Evolutionary conservation across 2,329 filamentous ascomycete species (phyloP).

Genomic region (Diaporthe eres): DNA sequence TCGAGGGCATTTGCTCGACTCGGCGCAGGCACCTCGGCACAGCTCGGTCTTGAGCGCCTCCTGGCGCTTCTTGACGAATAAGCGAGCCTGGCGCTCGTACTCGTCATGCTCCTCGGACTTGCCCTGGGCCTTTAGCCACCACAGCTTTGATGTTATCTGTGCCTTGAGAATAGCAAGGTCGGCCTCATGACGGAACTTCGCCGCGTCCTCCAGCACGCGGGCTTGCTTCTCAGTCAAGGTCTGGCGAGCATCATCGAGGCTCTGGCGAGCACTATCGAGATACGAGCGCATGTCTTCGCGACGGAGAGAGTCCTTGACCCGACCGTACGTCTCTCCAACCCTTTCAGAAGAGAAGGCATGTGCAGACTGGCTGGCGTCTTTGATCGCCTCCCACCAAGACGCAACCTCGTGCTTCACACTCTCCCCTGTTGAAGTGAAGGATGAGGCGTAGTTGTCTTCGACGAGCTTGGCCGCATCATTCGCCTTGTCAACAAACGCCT

Average conservation of each 20-base stretch:
- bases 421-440: constrained; percentile 50
- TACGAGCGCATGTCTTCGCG: constrained; percentile 46
- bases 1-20: constrained; percentile 21
- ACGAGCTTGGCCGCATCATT: constrained; percentile 48
- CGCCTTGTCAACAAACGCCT: constrained; percentile 59
- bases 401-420: constrained; percentile 50
- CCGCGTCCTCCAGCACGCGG: constrained; percentile 49
- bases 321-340: constrained; percentile 45
- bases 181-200: constrained; percentile 53
- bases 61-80: constrained; percentile 56
- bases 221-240: constrained; percentile 48
- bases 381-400: constrained; percentile 49
- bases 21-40: constrained; percentile 42
- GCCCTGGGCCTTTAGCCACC: constrained; percentile 69
- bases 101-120: constrained; percentile 59
- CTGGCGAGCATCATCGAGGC: constrained; percentile 48
- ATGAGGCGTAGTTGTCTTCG: constrained; percentile 50
- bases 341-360: constrained; percentile 43
- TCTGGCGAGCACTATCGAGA: constrained; percentile 50
- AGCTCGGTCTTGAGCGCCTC: constrained; percentile 50
- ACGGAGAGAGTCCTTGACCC: constrained; percentile 46
- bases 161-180: constrained; percentile 64
- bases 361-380: constrained; percentile 47
- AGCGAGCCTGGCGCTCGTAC: constrained; percentile 63
- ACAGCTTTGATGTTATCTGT: constrained; percentile 69